These are phyloP conservation scores for Pseudogymnoascus verrucosus DNA, from an alignment of 2,329 filamentous ascomycete species.

Conservation along the genomic window DNA sequence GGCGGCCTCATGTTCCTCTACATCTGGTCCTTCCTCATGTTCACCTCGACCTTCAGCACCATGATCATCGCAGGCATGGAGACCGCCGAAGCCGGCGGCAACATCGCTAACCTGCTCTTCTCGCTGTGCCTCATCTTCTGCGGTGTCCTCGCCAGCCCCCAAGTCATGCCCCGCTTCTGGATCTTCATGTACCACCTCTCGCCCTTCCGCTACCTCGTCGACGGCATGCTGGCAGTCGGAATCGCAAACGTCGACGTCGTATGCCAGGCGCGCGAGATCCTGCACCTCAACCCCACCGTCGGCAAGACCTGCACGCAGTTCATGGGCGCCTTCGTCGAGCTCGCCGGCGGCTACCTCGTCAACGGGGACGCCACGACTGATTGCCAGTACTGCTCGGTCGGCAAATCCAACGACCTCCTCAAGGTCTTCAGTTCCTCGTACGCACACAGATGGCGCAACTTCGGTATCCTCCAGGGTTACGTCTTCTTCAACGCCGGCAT, in stretches of 20 bases:
- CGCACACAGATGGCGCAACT: conserved; percentile 58
- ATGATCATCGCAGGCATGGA: conserved; percentile 71
- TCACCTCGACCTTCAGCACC: conserved; percentile 72
- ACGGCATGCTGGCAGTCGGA: conserved; percentile 61
- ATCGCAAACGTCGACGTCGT: conserved; percentile 57
- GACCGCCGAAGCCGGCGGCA: conserved; percentile 65
- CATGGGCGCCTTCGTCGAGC: conserved; percentile 41
- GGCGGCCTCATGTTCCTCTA: conserved; percentile 75
- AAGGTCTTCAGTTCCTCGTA: conserved; percentile 43
- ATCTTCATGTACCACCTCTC: conserved; percentile 57
- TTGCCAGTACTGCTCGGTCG: conserved; percentile 50
- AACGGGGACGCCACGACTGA: conserved; percentile 38
- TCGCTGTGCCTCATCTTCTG: conserved; percentile 68
- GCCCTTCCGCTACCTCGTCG: conserved; percentile 59
- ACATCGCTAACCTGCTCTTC: conserved; percentile 69
- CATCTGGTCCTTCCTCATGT: conserved; percentile 66
- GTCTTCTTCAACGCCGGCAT: conserved; percentile 46
- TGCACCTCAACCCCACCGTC: conserved; percentile 53
- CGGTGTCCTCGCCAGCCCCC: conserved; percentile 60
- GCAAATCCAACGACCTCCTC: conserved; percentile 45
- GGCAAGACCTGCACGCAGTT: conserved; percentile 55
- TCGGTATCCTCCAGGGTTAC: conserved; percentile 53
- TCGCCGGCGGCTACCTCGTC: conserved; percentile 45
- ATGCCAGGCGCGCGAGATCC: conserved; percentile 63
- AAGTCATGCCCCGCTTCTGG: conserved; percentile 64